Evolutionary conservation across 2,329 filamentous ascomycete genomes (phyloP), one percentile per base, ranked within the genome.

Genomic region (Aquanectria penicillioides): DNA sequence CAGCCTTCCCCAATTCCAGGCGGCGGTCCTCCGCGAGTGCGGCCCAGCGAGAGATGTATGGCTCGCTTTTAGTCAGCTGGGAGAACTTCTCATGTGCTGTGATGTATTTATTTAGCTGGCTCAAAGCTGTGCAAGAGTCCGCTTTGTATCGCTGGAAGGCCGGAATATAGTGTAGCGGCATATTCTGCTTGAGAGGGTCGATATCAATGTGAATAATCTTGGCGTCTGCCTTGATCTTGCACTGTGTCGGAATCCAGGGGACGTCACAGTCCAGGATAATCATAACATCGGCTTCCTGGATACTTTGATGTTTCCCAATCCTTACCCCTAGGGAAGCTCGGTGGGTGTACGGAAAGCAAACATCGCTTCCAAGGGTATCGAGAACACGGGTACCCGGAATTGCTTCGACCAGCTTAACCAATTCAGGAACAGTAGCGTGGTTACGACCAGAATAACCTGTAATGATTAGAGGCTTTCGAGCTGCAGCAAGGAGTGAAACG

Each of bases 221-320:
- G 11, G 83, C 82, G 7, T 81, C 78, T 2, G 78, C 71, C 2
- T 71, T 72, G 1, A 86, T 86, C 61, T 78, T 79, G 73, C 84
- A 86, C 18, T 87, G 86, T 0, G 92, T 95, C 12, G 89, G 88
- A 55, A 97, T 93, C 92, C 93, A 97, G 0, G 94, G 93, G 1
- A 97, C 92, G 72, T 97, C 93, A 66, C 92, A 95, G 75, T 97
- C 91, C 17, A 96, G 73, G 4, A 97, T 89, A 1, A 97, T 66
- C 62, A 97, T 95, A 25, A 93, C 86, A 73, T 97, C 94, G 1
- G 94, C 92, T 1, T 86, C 86, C 58, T 82, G 83, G 71, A 97
- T 91, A 26, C 82, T 81, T 3, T 91, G 86, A 47, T 96, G 90
- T 4, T 85, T 81, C 7, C 92, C 92, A 68, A 88, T 94, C 31